Percentiles rank a stretch among this genome's conserved stretches.
Evolutionary conservation across 345 rosid species (phyloP).

Genomic region (Salix dunnii): DNA sequence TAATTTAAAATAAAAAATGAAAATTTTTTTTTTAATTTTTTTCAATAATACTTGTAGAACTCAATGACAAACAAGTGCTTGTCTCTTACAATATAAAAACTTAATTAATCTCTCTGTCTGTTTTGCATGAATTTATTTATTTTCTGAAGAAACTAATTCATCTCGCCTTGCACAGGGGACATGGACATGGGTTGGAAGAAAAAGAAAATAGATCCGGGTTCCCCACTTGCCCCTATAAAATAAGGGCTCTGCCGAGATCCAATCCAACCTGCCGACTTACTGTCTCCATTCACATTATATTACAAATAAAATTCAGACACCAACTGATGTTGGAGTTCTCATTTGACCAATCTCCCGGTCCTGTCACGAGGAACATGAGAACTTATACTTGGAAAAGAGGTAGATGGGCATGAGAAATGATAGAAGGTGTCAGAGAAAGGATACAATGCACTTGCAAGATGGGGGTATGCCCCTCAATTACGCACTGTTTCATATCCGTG

Average conservation of each 20-base stretch:
- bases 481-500: too few species aligned
- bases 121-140: too few species aligned
- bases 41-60: too few species aligned
- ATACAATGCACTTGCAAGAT: slow-evolving; percentile 56
- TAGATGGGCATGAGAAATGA: slow-evolving; percentile 19
- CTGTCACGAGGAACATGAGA: slow-evolving; percentile 66
- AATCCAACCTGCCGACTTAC: slow-evolving; percentile 31
- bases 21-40: too few species aligned
- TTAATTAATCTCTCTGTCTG: too few species aligned
- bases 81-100: too few species aligned
- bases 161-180: slow-evolving; percentile 14
- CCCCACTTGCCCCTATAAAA: slow-evolving; percentile 32
- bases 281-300: slow-evolving; percentile 30
- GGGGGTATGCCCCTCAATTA: slow-evolving; percentile 16
- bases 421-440: slow-evolving; percentile 55
- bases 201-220: not conserved
- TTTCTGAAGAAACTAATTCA: not conserved
- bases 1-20: too few species aligned
- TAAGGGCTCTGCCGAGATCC: slow-evolving; percentile 10
- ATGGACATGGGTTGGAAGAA: slow-evolving; percentile 3
- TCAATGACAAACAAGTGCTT: too few species aligned
- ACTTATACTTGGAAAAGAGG: slow-evolving; percentile 44
- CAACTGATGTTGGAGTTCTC: not conserved
- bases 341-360: slow-evolving; percentile 10
- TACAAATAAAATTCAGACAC: not conserved